Base-by-base conservation (phyloP, 768 basidiomycete species). In the Vararia minispora region DNA sequence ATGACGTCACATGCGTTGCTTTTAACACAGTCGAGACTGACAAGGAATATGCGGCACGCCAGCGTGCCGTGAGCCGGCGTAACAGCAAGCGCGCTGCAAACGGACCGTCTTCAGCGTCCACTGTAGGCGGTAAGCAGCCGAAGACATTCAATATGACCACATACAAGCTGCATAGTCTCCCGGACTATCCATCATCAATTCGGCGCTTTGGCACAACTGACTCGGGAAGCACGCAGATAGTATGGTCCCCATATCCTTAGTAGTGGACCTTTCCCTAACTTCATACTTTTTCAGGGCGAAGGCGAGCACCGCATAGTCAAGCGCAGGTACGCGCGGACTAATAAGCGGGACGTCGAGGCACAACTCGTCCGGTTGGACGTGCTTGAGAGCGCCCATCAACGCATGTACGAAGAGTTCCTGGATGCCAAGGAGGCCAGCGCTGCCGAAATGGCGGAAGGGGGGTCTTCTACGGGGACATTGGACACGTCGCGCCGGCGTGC, bases 131-230 rank as follows among this genome's bases (percentile, higher is more conserved):
- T n/a, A 33, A 22, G 39, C 17, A 22, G 14, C 0, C 10, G 2
- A 52, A 46, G 28, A 21, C 16, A 0, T 57, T 63, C 40, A 66
- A 58, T 37, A 30, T 63, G 2, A 7, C 23, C 1, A 62, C 55
- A 2, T 56, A 53, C 37, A 68, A 66, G 37, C 5, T 58, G 0
- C 65, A 66, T 41, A 42, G 53, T 0, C 43, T 66, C 0, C 59
- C 58, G 0, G 53, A 68, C 34, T 64, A 64, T 26, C 34, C 28
- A 0, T 3, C 13, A 0, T 45, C 48, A 0, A 63, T 66, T 7
- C 17, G 33, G 1, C n/a, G 22, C 2, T 52, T 51, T 18, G 63
- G 65, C 0, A 62, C 61, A 3, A 58, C 57, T 0, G 62, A 66
- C 22, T 55, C 54, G 0, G 63, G 58, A 35, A 49, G 50, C 4